These are phyloP conservation scores for Neobulgaria alba DNA, from an alignment of 2,329 filamentous ascomycete species.

Conservation along the genomic window DNA sequence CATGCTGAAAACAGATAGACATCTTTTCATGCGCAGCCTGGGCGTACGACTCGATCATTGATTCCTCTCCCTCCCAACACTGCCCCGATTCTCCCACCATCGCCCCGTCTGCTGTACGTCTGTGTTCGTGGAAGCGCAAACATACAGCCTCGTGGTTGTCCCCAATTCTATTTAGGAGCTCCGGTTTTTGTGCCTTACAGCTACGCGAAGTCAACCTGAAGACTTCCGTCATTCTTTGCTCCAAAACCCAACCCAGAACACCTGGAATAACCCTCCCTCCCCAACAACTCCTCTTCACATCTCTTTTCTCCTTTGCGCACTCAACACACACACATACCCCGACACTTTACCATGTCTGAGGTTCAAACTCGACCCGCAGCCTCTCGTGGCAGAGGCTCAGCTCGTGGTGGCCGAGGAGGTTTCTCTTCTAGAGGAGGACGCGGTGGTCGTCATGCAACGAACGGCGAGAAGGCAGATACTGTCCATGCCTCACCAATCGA, in stretches of 20 bases:
- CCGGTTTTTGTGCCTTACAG: constrained; percentile 5
- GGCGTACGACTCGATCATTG: too few relatives aligned
- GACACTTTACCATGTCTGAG: constrained; percentile 68
- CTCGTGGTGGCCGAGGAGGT: constrained; percentile 75
- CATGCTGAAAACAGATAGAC: too few relatives aligned
- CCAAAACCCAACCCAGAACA: constrained; percentile 7
- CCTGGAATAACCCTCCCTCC: constrained; percentile 9
- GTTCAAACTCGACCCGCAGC: constrained; percentile 75
- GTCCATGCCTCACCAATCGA: constrained; percentile 54
- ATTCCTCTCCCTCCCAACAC: too few relatives aligned
- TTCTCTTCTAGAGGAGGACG: constrained; percentile 62
- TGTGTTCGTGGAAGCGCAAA: too few relatives aligned
- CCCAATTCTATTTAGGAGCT: too few relatives aligned
- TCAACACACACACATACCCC: constrained; percentile 17
- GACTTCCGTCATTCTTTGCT: constrained; percentile 16
- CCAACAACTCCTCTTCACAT: constrained; percentile 6
- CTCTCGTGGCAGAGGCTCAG: constrained; percentile 81
- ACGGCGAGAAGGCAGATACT: constrained; percentile 59
- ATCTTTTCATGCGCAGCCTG: too few relatives aligned
- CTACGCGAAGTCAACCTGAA: constrained; percentile 5
- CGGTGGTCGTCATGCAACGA: constrained; percentile 59
- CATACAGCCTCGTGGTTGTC: too few relatives aligned
- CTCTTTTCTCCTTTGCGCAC: constrained; percentile 14
- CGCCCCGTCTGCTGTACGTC: too few relatives aligned
- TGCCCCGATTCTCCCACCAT: too few relatives aligned